phyloP scores from a whole-genome alignment of 2,329 filamentous ascomycete genomes.

The Fusarium nanum region DNA sequence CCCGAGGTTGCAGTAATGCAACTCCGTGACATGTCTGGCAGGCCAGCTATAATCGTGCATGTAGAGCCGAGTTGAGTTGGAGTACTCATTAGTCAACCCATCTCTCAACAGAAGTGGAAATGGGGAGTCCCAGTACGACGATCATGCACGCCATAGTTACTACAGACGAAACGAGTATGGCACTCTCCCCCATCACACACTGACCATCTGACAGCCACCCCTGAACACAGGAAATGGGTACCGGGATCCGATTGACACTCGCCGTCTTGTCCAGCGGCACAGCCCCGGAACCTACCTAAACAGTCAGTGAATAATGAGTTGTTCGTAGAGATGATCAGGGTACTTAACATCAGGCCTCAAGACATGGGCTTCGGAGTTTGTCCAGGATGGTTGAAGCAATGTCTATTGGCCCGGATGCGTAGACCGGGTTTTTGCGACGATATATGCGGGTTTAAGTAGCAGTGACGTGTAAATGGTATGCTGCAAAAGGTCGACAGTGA shows the following conservation, averaged over 20 bases:
- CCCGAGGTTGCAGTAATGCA: slow-evolving; percentile 28
- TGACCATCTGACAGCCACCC: slow-evolving; percentile 3
- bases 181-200: slow-evolving; percentile 4
- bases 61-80: not conserved
- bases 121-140: not conserved
- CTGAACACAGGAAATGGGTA: slow-evolving; percentile 10
- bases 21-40: slow-evolving; percentile 13
- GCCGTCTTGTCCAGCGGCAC: not conserved
- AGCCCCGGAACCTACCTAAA: not conserved
- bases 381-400: not conserved
- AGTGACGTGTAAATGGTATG: not conserved
- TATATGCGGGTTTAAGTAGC: not conserved
- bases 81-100: slow-evolving; percentile 1
- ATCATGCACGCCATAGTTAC: slow-evolving; percentile 36
- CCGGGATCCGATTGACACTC: not conserved
- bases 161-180: slow-evolving; percentile 15
- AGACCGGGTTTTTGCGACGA: not conserved
- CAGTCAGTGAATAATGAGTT: not conserved
- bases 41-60: slow-evolving; percentile 26
- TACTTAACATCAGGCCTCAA: not conserved
- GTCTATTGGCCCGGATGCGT: slow-evolving; percentile 12
- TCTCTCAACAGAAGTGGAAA: slow-evolving; percentile 1
- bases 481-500: not conserved
- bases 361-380: not conserved
- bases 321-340: not conserved